Conservation (phyloP, 129 eudicot genomes). For the Chrysanthemum makinoi region DNA sequence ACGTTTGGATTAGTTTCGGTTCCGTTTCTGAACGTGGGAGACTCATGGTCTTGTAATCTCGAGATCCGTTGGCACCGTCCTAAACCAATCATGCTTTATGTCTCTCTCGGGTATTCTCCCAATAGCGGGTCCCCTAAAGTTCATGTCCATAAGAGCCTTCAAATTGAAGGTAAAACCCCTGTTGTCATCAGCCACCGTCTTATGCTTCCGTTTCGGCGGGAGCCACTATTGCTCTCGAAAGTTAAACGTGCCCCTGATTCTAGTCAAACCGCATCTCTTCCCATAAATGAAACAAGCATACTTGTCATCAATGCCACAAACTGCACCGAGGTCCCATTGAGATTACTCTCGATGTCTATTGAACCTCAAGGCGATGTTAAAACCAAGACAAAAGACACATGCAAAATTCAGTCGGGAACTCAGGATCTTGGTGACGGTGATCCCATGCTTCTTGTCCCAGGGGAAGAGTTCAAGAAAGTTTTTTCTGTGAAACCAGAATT, state of each 20-base stretch:
- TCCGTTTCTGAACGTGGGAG: conserved; percentile 65
- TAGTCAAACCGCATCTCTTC: conserved; percentile 50
- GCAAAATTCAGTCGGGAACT: conserved; percentile 39
- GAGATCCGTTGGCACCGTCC: conserved; percentile 94
- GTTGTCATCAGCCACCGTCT: conserved; percentile 63
- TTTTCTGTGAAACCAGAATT: conserved; percentile 59
- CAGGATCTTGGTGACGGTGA: conserved; percentile 24
- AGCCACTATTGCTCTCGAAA: conserved; percentile 73
- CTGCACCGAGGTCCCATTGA: conserved; percentile 82
- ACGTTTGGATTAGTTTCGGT: conserved; percentile 88
- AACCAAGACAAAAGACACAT: conserved; percentile 25
- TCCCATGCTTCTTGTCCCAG: conserved; percentile 62
- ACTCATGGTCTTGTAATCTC: conserved; percentile 87
- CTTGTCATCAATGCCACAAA: conserved; percentile 71
- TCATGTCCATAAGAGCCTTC: conserved; percentile 83
- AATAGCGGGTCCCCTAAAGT: conserved; percentile 54
- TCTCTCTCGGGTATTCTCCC: conserved; percentile 85
- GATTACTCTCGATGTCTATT: conserved; percentile 61
- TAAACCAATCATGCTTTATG: conserved; percentile 84
- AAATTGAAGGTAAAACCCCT: conserved; percentile 91
- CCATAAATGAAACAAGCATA: conserved; percentile 71
- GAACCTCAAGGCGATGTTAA: conserved; percentile 41
- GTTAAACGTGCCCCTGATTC: conserved; percentile 51
- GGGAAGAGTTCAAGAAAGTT: conserved; percentile 82
- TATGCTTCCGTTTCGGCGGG: conserved; percentile 86